Evolutionary conservation across 345 rosid species (phyloP).

Genomic region (Salix udensis): DNA sequence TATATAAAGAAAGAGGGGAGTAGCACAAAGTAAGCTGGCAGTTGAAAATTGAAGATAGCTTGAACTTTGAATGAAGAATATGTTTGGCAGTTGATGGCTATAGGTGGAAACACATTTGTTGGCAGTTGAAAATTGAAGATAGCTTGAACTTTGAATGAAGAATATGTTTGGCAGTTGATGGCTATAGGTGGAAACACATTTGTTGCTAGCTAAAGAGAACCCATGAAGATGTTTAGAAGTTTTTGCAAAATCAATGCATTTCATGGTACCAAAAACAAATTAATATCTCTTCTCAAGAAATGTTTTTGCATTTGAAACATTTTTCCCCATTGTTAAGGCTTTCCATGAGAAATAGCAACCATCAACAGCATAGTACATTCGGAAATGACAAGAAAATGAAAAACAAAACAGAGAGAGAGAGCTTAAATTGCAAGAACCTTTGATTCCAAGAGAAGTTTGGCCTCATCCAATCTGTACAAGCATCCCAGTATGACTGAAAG

Average conservation of each 20-base stretch:
- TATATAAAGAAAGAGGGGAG: background rate
- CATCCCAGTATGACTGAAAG: constrained; percentile 97
- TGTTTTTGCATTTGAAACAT: constrained; percentile 84
- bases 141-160: background rate
- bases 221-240: background rate
- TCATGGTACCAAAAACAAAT: background rate
- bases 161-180: no score
- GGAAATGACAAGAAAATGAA: background rate
- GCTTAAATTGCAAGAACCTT: constrained; percentile 39
- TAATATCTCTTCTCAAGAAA: constrained; percentile 87
- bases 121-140: no score
- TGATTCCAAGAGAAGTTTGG: constrained; percentile 90
- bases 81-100: background rate
- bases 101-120: no score
- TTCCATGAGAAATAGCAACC: constrained; percentile 80
- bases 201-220: background rate
- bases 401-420: no score
- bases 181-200: background rate
- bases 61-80: background rate
- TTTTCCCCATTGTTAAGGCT: constrained; percentile 70
- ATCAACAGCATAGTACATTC: background rate
- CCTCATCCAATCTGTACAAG: constrained; percentile 97
- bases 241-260: background rate
- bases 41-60: background rate
- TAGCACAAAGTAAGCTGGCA: background rate